Evolutionary conservation across 441 rosid species (phyloP), one percentile per base, ranked within the genome.

Genomic region (Bruguiera hainesii): DNA sequence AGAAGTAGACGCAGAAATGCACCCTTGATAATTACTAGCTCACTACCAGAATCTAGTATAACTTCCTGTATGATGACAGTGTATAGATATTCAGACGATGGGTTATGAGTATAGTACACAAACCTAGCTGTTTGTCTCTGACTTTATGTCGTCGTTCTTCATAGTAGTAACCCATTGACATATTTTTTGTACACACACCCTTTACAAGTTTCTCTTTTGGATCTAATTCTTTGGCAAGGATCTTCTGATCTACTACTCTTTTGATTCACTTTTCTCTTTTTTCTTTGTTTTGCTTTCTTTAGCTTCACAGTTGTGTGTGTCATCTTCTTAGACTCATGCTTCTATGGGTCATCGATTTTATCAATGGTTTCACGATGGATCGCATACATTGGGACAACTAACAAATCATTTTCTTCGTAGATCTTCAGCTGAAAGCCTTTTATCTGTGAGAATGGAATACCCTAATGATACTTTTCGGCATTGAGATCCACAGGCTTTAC

Each of bases 221-320:
- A 56, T 48, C 51, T 49, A 67, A 64, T 58, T 68, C 19, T 50
- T 73, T 65, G 56, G 68, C 30, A 64, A 69, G 51, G 68, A 75
- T 79, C 69, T 81, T 9, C 46, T 37, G 46, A 37, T 37, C 46
- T 37, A 11, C 46, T 37, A 37, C 46, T 37, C 52, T 16, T 28
- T 5, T 48, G 16, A 63, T 51, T 63, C 56, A 51, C 51, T 70
- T 64, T 69, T 70, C 48, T 56, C 63, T 23, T 51, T 64, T 31
- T 33, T 50, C 13, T 23, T 68, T 59, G 0, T 25, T 4, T 71
- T 9, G n/a, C 42, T 26, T 30, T 10, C 18, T 52, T 28, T 16
- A 20, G 50, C 3, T 6, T 15, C 0, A 8, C 25, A 9, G 19
- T 19, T 5, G 33, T 30, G 7, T 5, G 33, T 31, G 33, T 56